Evolutionary conservation across 2,329 filamentous ascomycete species (phyloP).

Genomic region (Cladosporium sp.): DNA sequence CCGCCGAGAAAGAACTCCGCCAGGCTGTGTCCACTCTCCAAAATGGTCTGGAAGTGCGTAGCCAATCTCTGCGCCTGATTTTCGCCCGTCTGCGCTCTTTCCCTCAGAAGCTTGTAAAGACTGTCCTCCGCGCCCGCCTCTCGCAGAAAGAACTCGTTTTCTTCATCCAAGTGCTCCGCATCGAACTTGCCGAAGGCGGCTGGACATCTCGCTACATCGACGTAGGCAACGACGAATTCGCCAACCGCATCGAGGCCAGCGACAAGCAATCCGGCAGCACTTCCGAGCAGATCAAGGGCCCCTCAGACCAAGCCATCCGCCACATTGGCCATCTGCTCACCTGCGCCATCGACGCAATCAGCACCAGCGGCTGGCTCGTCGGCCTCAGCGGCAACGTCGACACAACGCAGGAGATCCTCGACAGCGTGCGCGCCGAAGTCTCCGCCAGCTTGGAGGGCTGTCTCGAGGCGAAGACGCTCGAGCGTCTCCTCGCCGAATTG

Average conservation of each 20-base stretch:
- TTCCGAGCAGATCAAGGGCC: constrained; percentile 44
- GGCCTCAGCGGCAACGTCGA: constrained; percentile 50
- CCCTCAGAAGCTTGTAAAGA: constrained; percentile 56
- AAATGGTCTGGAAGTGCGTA: constrained; percentile 59
- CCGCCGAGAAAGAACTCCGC: constrained; percentile 54
- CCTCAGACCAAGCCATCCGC: constrained; percentile 64
- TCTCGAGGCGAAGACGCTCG: constrained; percentile 63
- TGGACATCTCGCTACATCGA: constrained; percentile 73
- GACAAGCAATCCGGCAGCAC: constrained; percentile 52
- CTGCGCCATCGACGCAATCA: constrained; percentile 71
- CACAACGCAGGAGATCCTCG: constrained; percentile 61
- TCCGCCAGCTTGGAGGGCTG: constrained; percentile 68
- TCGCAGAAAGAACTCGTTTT: constrained; percentile 65
- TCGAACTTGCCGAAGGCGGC: constrained; percentile 68
- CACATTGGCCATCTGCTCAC: constrained; percentile 69
- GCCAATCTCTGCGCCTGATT: constrained; percentile 61
- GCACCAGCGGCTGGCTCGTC: constrained; percentile 70
- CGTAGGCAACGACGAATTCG: constrained; percentile 37
- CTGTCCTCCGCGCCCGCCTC: constrained; percentile 60
- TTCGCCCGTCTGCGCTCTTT: constrained; percentile 67
- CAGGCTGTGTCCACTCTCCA: constrained; percentile 65
- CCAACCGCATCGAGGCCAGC: constrained; percentile 12
- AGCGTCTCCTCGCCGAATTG: constrained; percentile 62
- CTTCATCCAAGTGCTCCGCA: constrained; percentile 67
- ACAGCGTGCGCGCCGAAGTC: constrained; percentile 63